Evolutionary conservation across 2,329 filamentous ascomycete genomes (phyloP).

Genomic region (Trichoderma atroviride): DNA sequence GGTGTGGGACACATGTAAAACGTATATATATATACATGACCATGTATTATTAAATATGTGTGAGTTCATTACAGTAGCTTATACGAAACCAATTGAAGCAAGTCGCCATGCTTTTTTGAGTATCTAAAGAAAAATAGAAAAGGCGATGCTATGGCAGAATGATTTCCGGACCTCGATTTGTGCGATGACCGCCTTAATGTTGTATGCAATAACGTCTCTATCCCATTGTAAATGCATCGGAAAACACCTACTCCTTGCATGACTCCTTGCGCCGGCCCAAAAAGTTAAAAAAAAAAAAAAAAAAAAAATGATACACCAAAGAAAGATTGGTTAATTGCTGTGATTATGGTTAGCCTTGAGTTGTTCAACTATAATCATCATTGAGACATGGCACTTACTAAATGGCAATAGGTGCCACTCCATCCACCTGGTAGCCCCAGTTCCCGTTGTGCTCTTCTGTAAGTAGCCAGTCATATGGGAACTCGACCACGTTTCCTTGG

Average conservation of each 20-base stretch:
- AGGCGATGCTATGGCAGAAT: slow-evolving; percentile 2
- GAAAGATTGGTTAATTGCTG: slow-evolving; percentile 39
- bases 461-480: slow-evolving; percentile 94
- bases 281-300: background rate
- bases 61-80: background rate
- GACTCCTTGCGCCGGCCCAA: background rate
- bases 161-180: background rate
- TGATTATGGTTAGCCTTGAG: slow-evolving; percentile 34
- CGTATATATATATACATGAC: background rate
- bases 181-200: background rate
- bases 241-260: background rate
- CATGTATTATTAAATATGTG: slow-evolving; percentile 1
- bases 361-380: background rate
- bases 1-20: background rate
- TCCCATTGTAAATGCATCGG: slow-evolving; percentile 18
- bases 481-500: slow-evolving; percentile 86
- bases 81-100: background rate
- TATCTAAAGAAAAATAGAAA: slow-evolving; percentile 1
- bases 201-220: slow-evolving; percentile 8
- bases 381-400: slow-evolving; percentile 64
- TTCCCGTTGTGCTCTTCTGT: slow-evolving; percentile 91
- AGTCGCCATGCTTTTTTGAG: background rate
- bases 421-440: slow-evolving; percentile 96
- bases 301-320: no score
- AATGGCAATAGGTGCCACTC: slow-evolving; percentile 94